Evolutionary conservation across 441 rosid genomes (phyloP).

Genomic region (Bocquillonia castaneifolia): DNA sequence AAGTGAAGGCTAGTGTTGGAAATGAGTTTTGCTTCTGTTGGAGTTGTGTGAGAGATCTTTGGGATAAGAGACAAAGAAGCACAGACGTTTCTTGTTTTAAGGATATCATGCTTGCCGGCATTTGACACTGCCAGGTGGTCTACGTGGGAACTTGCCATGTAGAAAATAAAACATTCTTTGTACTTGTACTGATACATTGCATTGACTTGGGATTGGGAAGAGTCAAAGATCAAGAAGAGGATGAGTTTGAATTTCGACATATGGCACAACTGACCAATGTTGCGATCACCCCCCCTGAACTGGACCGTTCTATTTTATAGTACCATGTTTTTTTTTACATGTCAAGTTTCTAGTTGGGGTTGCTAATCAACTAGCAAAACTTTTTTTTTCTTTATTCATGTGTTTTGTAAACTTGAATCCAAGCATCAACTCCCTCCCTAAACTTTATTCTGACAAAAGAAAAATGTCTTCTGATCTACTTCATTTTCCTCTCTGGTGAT

Average conservation of each 20-base stretch:
- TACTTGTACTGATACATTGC: too few species aligned
- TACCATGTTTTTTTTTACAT: too few species aligned
- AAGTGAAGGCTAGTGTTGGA: neutral
- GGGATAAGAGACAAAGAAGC: constrained; percentile 21
- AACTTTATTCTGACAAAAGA: too few species aligned
- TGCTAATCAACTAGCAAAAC: too few species aligned
- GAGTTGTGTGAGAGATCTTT: constrained; percentile 7
- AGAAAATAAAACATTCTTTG: constrained; percentile 14
- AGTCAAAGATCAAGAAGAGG: neutral
- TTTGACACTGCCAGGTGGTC: neutral
- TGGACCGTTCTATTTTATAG: too few species aligned
- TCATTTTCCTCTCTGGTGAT: too few species aligned
- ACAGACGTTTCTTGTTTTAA: neutral
- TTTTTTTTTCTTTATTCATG: too few species aligned
- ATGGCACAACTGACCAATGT: constrained; percentile 11
- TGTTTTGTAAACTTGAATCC: too few species aligned
- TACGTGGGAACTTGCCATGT: constrained; percentile 20
- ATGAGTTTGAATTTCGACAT: neutral
- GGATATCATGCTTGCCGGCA: constrained; percentile 29
- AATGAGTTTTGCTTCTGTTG: constrained; percentile 4
- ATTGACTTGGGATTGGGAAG: neutral
- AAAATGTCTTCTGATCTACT: too few species aligned
- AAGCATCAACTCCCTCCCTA: too few species aligned
- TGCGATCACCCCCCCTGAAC: too few species aligned
- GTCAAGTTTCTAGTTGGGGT: too few species aligned